Base-by-base conservation (phyloP, 768 basidiomycete species). In the Cystoderma amianthinum region DNA sequence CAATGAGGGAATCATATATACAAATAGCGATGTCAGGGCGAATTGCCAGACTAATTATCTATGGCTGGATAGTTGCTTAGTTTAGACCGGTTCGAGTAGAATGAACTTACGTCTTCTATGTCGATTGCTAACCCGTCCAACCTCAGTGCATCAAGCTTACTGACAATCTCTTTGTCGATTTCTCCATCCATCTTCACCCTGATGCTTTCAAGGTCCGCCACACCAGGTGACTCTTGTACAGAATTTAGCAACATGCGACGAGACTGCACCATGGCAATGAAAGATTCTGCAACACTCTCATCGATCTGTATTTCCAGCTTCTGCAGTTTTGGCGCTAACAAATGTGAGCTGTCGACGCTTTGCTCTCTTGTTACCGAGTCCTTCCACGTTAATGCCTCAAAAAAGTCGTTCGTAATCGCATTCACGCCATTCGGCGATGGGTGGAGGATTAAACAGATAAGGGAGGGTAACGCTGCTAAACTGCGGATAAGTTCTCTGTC, bases 281-380 rank as follows among this genome's bases (percentile, higher is more conserved):
- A 64, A 6, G 59, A 46, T 16, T 60, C 55, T 2, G 57, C 58
- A 17, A 59, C 57, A 2, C 58, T 45, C 13, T 57, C 51, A 41
- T 60, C 62, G 32, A 69, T 54, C 13, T 64, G 63, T 33, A 69
- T 50, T 48, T 67, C 63, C 20, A 69, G 57, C 38, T 52, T 59
- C 43, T 55, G 60, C 32, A 69, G 42, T 19, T 56, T 56, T 3
- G 65, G 65, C 37, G 62, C 44, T 12, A 65, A 58, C 48, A 39
- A 35, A 22, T 33, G 41, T 12, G 19, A 34, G 32, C 51, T 50
- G 43, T 51, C 51, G 47, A 48, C n/a, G 25, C 7, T 7, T 28
- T 7, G 25, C 18, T 36, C 34, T n/a, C 17, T 16, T 9, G 6
- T 7, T 55, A 47, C 38, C 55, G 38, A 36, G 51, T 56, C 52